Evolutionary conservation across 345 rosid species (phyloP).

Genomic region (Cochlearia excelsa): DNA sequence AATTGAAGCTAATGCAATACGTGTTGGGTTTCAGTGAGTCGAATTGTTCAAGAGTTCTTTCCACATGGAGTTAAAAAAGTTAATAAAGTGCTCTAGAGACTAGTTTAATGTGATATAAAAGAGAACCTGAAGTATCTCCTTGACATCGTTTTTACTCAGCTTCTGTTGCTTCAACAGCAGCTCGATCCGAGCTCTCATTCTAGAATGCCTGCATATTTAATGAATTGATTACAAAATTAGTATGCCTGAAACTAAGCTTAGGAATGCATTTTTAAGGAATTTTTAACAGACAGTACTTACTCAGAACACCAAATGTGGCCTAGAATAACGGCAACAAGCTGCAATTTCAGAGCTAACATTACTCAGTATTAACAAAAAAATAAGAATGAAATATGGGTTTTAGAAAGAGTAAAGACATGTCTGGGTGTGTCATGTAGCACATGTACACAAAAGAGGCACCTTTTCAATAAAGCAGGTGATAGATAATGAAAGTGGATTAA

Average conservation of each 20-base stretch:
- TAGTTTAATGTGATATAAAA: slow-evolving; percentile 4
- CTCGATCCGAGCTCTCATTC: slow-evolving; percentile 81
- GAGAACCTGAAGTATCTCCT: slow-evolving; percentile 80
- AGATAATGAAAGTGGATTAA: slow-evolving; percentile 5
- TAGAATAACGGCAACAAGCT: slow-evolving; percentile 79
- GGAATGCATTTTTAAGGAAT: background rate
- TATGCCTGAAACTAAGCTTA: background rate
- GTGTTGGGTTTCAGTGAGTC: slow-evolving; percentile 6
- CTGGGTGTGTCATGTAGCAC: slow-evolving; percentile 9
- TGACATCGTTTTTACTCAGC: slow-evolving; percentile 66
- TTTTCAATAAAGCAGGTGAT: slow-evolving; percentile 9
- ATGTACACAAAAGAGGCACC: slow-evolving; percentile 1
- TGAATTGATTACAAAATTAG: slow-evolving; percentile 14
- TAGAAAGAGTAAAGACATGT: too few relatives aligned
- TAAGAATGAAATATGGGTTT: background rate
- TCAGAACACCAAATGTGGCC: slow-evolving; percentile 97
- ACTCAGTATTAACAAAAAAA: slow-evolving; percentile 1
- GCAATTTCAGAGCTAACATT: slow-evolving; percentile 37
- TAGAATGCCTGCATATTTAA: slow-evolving; percentile 50
- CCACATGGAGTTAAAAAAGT: background rate
- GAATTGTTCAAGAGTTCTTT: background rate
- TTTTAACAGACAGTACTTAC: slow-evolving; percentile 50
- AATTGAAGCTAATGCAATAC: background rate
- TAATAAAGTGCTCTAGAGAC: background rate
- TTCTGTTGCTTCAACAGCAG: slow-evolving; percentile 87